A percentile compares a stretch with the other conserved stretches of the same genome.
Conservation (phyloP, 805 yeast genomes). For the Yamadazyma akitaensis region DNA sequence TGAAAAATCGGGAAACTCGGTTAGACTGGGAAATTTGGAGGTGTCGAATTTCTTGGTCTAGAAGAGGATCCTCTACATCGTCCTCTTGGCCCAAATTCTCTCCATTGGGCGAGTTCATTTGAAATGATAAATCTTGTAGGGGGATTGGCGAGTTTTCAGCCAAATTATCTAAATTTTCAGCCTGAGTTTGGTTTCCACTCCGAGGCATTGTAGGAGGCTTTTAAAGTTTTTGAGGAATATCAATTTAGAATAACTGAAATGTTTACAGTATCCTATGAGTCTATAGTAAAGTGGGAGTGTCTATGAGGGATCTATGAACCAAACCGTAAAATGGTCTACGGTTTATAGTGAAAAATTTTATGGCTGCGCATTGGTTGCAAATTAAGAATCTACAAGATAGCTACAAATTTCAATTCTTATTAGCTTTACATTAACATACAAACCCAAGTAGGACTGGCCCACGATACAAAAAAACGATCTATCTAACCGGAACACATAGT, state of each 20-base stretch:
- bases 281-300: neutral
- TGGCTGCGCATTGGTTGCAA: neutral
- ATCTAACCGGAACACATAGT: conserved; percentile 95
- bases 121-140: neutral
- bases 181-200: neutral
- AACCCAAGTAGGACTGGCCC: conserved; percentile 6
- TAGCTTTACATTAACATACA: conserved; percentile 6
- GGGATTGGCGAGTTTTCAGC: neutral
- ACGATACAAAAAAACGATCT: conserved; percentile 4
- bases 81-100: neutral
- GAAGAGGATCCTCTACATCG: conserved; percentile 1
- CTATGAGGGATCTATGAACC: too few relatives aligned
- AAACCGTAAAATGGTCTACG: too few relatives aligned
- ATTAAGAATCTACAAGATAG: too few relatives aligned
- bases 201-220: neutral
- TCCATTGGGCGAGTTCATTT: neutral
- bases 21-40: neutral
- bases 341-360: neutral
- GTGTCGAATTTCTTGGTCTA: conserved; percentile 2
- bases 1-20: conserved; percentile 17
- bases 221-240: too few relatives aligned
- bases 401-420: neutral
- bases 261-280: neutral
- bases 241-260: neutral
- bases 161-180: neutral